These are phyloP conservation scores for Drechmeria coniospora DNA, from an alignment of 2,329 filamentous ascomycete species.

Conservation along the genomic window DNA sequence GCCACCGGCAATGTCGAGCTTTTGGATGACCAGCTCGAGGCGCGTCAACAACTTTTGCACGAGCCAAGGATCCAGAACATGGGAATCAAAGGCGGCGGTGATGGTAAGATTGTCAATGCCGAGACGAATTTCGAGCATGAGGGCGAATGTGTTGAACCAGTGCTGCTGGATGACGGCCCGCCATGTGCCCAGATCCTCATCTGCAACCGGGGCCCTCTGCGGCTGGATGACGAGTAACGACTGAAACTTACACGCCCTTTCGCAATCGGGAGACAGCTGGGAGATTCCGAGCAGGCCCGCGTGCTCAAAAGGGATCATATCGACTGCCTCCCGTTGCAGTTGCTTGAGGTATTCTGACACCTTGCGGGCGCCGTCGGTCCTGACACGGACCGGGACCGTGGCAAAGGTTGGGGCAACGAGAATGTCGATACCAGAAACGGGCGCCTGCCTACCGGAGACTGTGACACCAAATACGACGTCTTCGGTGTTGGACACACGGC, in stretches of 20 bases:
- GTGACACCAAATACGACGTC: constrained; percentile 15
- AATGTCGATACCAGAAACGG: constrained; percentile 9
- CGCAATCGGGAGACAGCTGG: constrained; percentile 2
- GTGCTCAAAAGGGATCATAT: constrained; percentile 6
- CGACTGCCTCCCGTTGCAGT: constrained; percentile 5
- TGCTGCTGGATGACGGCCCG: constrained; percentile 1
- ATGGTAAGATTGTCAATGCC: background rate
- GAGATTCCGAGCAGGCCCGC: constrained; percentile 6
- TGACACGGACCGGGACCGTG: constrained; percentile 12
- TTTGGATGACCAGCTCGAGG: background rate
- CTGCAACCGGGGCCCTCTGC: background rate
- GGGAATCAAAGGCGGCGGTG: background rate
- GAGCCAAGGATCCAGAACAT: background rate
- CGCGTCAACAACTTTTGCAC: background rate
- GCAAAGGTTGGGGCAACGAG: constrained; percentile 13
- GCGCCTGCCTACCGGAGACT: constrained; percentile 10
- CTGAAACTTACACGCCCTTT: constrained; percentile 5
- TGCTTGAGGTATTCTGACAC: constrained; percentile 25
- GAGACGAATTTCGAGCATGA: constrained; percentile 1
- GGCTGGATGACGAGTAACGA: constrained; percentile 8
- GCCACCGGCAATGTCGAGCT: background rate
- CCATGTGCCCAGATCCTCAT: background rate
- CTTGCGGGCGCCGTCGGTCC: constrained; percentile 12
- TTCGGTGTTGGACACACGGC: constrained; percentile 15
- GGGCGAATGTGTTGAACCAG: constrained; percentile 1